phyloP scores from a whole-genome alignment of 2,329 filamentous ascomycete species.

The Aureobasidium subglaciale region DNA sequence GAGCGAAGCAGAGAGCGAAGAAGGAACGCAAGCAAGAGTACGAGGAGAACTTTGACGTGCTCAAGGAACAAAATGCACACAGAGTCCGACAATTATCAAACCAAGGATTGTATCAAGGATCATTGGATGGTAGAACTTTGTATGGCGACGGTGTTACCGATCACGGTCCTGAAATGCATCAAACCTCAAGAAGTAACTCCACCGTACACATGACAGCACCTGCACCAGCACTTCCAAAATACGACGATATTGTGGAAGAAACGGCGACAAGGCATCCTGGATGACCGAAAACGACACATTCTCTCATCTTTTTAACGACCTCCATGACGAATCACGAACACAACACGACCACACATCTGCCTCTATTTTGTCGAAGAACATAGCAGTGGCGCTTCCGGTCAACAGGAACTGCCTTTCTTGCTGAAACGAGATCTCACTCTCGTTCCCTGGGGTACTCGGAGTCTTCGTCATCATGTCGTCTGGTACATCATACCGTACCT shows the following conservation, averaged over 20 bases:
- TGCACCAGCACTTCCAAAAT: background rate
- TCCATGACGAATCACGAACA: background rate
- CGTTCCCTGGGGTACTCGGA: too few relatives aligned
- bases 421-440: too few relatives aligned
- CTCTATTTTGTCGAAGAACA: background rate
- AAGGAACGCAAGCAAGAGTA: conserved; percentile 17
- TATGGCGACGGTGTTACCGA: background rate
- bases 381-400: background rate
- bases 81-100: conserved; percentile 14
- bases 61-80: conserved; percentile 17
- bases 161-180: background rate
- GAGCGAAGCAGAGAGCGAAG: conserved; percentile 8
- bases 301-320: background rate
- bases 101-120: background rate
- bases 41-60: conserved; percentile 15
- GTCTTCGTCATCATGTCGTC: too few relatives aligned
- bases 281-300: background rate
- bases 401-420: background rate
- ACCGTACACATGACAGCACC: background rate
- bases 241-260: conserved; percentile 2
- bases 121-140: background rate
- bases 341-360: background rate
- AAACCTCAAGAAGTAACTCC: background rate
- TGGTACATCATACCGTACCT: too few relatives aligned
- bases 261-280: background rate